A percentile compares a stretch with the other conserved stretches of the same genome.
Evolutionary conservation across 768 basidiomycete species (phyloP).

Genomic region (Vishniacozyma victoriae): DNA sequence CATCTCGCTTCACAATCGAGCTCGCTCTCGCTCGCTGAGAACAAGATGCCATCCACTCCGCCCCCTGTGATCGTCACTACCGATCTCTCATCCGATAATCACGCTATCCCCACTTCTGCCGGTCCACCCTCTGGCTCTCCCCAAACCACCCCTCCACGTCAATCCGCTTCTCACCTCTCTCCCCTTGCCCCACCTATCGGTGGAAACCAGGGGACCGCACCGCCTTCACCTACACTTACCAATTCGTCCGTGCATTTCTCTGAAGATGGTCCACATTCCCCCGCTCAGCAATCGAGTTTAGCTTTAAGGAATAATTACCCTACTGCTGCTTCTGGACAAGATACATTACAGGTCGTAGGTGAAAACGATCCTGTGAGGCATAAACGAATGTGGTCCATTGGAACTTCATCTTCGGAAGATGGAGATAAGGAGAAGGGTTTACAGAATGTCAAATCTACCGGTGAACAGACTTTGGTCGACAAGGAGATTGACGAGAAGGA

Average conservation of each 20-base stretch:
- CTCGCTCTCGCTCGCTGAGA: too few species aligned
- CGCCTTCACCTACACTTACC: slow-evolving; percentile 35
- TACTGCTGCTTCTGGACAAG: slow-evolving; percentile 27
- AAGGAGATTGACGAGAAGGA: slow-evolving; percentile 16
- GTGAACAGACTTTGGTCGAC: slow-evolving; percentile 6
- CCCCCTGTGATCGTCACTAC: slow-evolving; percentile 42
- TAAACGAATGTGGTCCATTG: slow-evolving; percentile 24
- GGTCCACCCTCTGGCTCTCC: background rate
- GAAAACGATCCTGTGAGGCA: slow-evolving; percentile 15
- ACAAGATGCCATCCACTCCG: too few species aligned
- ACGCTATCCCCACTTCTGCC: slow-evolving; percentile 1
- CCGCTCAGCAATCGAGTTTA: slow-evolving; percentile 21
- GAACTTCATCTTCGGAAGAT: slow-evolving; percentile 14
- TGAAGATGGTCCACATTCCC: slow-evolving; percentile 25
- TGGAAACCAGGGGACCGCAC: too few species aligned
- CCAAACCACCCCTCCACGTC: background rate
- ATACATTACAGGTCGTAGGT: slow-evolving; percentile 28
- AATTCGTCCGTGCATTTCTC: slow-evolving; percentile 37
- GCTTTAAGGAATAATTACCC: slow-evolving; percentile 43
- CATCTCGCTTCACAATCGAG: too few species aligned
- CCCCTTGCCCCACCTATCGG: slow-evolving; percentile 8
- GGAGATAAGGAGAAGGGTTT: slow-evolving; percentile 7
- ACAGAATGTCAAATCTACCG: background rate
- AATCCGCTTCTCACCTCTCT: slow-evolving; percentile 4
- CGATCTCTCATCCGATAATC: slow-evolving; percentile 20